Conservation (phyloP, 2,329 filamentous ascomycete species). For the Phyllosticta citrichinensis region DNA sequence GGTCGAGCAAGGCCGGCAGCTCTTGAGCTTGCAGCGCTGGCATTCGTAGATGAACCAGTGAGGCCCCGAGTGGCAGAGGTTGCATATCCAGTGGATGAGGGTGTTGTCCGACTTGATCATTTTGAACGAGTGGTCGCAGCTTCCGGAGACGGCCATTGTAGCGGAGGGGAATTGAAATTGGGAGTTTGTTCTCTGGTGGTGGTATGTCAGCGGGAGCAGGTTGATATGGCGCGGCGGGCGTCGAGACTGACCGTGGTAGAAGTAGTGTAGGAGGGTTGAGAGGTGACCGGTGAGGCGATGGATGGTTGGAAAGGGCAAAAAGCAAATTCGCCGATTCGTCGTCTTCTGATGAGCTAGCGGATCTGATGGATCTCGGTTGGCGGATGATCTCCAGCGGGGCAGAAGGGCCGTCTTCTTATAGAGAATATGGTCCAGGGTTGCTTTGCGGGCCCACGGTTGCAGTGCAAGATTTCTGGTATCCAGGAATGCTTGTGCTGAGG, state of each 20-base stretch:
- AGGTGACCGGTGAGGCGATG: not conserved
- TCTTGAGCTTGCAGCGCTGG: conserved; percentile 41
- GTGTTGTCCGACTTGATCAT: conserved; percentile 44
- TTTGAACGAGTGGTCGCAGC: conserved; percentile 39
- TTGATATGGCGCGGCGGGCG: not conserved
- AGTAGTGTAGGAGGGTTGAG: not conserved
- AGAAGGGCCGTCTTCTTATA: conserved; percentile 1
- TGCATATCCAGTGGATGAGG: conserved; percentile 43
- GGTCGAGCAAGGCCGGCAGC: conserved; percentile 36
- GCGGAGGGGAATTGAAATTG: not conserved
- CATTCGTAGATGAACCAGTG: conserved; percentile 44
- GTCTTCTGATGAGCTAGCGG: not conserved
- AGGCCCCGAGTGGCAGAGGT: conserved; percentile 40
- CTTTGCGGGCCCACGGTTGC: not conserved
- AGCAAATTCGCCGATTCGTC: conserved; percentile 5
- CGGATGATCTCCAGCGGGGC: conserved; percentile 9
- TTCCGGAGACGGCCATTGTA: conserved; percentile 38
- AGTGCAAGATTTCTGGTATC: not conserved
- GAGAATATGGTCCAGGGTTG: not conserved
- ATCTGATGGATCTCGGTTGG: conserved; percentile 5
- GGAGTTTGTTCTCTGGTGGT: conserved; percentile 2
- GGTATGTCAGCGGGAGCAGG: not conserved
- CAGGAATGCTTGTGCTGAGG: conserved; percentile 10
- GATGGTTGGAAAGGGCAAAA: not conserved
- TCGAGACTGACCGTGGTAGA: not conserved